Evolutionary conservation across 352 stramenopile genomes (phyloP).

Genomic region (Phytopythium vexans): DNA sequence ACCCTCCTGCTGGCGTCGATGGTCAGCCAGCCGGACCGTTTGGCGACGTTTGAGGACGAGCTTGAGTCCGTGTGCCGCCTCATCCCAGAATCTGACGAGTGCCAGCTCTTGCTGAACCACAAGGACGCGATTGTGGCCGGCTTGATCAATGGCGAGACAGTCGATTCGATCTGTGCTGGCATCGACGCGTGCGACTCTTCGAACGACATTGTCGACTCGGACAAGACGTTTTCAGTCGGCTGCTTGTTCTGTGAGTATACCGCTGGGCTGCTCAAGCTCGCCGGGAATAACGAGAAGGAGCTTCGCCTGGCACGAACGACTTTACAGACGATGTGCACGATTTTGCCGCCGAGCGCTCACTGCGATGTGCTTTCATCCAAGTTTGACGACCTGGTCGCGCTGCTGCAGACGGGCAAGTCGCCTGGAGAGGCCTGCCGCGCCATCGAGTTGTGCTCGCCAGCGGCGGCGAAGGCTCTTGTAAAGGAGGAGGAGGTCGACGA

Average conservation of each 20-base stretch:
- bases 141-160: slow-evolving; percentile 43
- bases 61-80: slow-evolving; percentile 55
- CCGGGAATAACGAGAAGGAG: slow-evolving; percentile 41
- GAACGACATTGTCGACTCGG: slow-evolving; percentile 6
- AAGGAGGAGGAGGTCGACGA: slow-evolving; percentile 3
- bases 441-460: slow-evolving; percentile 39
- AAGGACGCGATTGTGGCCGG: slow-evolving; percentile 45
- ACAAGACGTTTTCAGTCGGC: slow-evolving; percentile 48
- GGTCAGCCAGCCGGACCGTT: slow-evolving; percentile 34
- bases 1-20: slow-evolving; percentile 52
- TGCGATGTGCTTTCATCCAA: slow-evolving; percentile 71
- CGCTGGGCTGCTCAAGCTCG: slow-evolving; percentile 48
- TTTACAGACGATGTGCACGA: slow-evolving; percentile 73
- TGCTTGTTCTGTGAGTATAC: slow-evolving; percentile 84
- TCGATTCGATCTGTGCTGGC: slow-evolving; percentile 48
- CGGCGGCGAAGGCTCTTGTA: neutral
- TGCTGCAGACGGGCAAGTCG: slow-evolving; percentile 59
- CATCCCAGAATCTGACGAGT: slow-evolving; percentile 55
- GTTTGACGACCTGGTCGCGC: slow-evolving; percentile 66
- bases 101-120: slow-evolving; percentile 53
- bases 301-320: slow-evolving; percentile 62
- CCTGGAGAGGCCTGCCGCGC: slow-evolving; percentile 55
- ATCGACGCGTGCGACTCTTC: slow-evolving; percentile 34
- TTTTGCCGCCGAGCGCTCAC: slow-evolving; percentile 53
- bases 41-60: slow-evolving; percentile 42